Evolutionary conservation across 2,329 filamentous ascomycete species (phyloP), one percentile per base, ranked within the genome.

Genomic region (Triangularia setosa): DNA sequence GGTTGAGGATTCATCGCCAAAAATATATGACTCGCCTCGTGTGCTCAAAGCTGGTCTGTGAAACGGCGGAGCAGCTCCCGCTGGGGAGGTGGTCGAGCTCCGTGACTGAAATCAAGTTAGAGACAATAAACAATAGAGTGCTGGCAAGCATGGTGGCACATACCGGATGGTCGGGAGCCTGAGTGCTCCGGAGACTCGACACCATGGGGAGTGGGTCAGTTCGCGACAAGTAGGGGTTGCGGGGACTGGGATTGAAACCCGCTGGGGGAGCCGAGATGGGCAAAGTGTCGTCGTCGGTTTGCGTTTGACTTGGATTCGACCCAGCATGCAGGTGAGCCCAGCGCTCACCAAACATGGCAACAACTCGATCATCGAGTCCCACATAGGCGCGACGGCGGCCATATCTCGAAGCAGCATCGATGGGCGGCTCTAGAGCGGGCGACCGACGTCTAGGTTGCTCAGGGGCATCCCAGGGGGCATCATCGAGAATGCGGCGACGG

Each of bases 291-390:
- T 63, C 53, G 14, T 68, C 64, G 16, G 66, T 65, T 33, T 58
- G 63, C 33, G 63, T 24, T 27, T 63, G 56, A 58, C 57, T 67
- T 7, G 68, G 68, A 48, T 64, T 67, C 40, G 70, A 70, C 61
- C 62, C 72, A 28, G 58, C 70, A 67, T 64, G 71, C 64, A 68
- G 72, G 61, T 68, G 72, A 61, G 66, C 69, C 70, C 70, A 72
- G 23, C 69, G 67, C 40, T 71, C 69, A 52, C 68, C 69, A 61
- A 73, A 69, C 60, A 70, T 62, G 54, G 68, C 63, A 25, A 67
- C 65, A 9, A 69, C 62, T 3, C 68, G 71, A 6, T 48, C 40
- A 48, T 48, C 40, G 40, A 21, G 40, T 9, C 27, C 69, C 67
- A 61, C 68, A 66, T 4, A 69, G 59, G 18, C n/a, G 40, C 40